Evolutionary conservation across 192 early-diverging fungal species (phyloP).

Genomic region (Podila epicladia): DNA sequence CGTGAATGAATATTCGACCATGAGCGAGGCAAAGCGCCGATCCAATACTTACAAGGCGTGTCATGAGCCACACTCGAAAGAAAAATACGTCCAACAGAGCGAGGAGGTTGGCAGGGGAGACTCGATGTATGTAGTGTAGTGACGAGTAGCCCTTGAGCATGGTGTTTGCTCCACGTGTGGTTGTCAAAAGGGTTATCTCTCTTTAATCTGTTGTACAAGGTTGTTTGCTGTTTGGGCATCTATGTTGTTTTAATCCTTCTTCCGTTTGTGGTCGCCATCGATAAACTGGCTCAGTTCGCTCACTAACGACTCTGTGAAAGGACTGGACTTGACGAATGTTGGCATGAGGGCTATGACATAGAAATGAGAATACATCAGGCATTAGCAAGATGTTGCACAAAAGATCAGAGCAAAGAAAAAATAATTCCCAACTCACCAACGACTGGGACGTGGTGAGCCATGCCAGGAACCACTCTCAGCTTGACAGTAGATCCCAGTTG

Average conservation of each 20-base stretch:
- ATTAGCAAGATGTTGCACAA: background rate
- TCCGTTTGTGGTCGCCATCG: background rate
- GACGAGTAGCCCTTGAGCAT: too few species aligned
- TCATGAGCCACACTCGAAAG: too few species aligned
- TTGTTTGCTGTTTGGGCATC: too few species aligned
- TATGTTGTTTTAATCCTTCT: too few species aligned
- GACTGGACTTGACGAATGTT: background rate
- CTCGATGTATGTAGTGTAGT: too few species aligned
- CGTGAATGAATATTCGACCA: background rate
- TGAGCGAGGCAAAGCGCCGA: background rate
- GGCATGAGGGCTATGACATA: background rate
- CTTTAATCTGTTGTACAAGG: too few species aligned
- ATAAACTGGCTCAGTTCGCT: conserved; percentile 4
- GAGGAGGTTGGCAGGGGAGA: too few species aligned
- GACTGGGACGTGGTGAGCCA: conserved; percentile 29
- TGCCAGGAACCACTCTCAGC: conserved; percentile 20
- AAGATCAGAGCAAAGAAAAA: too few species aligned
- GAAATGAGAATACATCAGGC: background rate
- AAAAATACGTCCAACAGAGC: too few species aligned
- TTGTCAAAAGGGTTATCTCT: too few species aligned
- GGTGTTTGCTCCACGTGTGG: too few species aligned
- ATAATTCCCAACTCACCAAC: conserved; percentile 13
- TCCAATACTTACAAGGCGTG: too few species aligned
- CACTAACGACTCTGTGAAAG: background rate
- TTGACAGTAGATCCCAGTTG: conserved; percentile 9